Evolutionary conservation across 192 early-diverging fungal species (phyloP).

Genomic region (Linnemannia exigua): DNA sequence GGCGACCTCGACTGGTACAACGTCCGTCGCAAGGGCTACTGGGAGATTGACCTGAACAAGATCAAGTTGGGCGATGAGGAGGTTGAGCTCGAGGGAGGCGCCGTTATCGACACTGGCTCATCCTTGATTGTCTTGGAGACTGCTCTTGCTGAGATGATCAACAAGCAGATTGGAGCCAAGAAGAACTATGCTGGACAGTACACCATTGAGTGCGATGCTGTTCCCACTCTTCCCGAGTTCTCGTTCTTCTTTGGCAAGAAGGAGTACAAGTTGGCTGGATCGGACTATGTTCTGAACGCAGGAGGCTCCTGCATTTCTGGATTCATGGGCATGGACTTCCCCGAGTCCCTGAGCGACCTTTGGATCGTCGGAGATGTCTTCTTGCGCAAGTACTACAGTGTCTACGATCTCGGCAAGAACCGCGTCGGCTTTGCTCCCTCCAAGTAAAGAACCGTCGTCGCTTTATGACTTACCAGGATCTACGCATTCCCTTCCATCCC

Average conservation of each 20-base stretch:
- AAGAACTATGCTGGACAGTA: slow-evolving; percentile 96
- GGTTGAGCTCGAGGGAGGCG: slow-evolving; percentile 75
- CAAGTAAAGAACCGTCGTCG: slow-evolving; percentile 28
- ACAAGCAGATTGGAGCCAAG: slow-evolving; percentile 91
- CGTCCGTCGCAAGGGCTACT: slow-evolving; percentile 95
- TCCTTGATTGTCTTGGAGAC: slow-evolving; percentile 88
- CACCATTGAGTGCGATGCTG: slow-evolving; percentile 81
- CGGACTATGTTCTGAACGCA: slow-evolving; percentile 68
- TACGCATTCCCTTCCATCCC: background rate
- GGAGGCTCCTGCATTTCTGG: slow-evolving; percentile 80
- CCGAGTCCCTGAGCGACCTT: slow-evolving; percentile 79
- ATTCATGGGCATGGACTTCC: slow-evolving; percentile 96
- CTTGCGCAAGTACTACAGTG: slow-evolving; percentile 85
- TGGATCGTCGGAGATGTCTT: slow-evolving; percentile 92
- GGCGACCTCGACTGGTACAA: slow-evolving; percentile 85
- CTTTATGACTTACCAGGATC: background rate
- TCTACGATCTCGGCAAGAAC: slow-evolving; percentile 78
- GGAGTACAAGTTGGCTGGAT: slow-evolving; percentile 73
- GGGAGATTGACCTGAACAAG: slow-evolving; percentile 93
- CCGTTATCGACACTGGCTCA: slow-evolving; percentile 95
- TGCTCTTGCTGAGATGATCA: slow-evolving; percentile 88
- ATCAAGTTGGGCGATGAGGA: slow-evolving; percentile 85
- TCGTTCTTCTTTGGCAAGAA: slow-evolving; percentile 85
- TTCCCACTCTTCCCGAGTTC: slow-evolving; percentile 81
- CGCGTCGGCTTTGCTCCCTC: slow-evolving; percentile 73